Evolutionary conservation across 108 stramenopile genomes (phyloP).

Genomic region (Cyclotella sp.): DNA sequence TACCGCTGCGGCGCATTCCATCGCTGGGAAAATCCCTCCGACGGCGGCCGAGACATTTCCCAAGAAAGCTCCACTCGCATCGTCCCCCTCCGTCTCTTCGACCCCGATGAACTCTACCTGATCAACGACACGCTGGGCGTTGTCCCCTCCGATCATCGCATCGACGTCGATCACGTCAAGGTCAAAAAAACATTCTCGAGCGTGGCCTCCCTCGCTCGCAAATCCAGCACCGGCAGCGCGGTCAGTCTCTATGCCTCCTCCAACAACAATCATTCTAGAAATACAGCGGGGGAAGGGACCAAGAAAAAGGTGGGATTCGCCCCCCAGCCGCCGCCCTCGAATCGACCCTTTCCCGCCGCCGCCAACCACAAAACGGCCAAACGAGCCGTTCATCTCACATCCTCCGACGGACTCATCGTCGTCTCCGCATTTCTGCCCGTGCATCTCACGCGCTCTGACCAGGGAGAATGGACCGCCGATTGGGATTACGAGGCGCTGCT

Average conservation of each 20-base stretch:
- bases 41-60: slow-evolving; percentile 41
- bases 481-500: slow-evolving; percentile 98
- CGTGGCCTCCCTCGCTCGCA: slow-evolving; percentile 36
- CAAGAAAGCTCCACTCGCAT: slow-evolving; percentile 3
- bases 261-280: slow-evolving; percentile 9
- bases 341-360: slow-evolving; percentile 45
- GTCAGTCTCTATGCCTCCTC: slow-evolving; percentile 31
- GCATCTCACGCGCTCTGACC: slow-evolving; percentile 67
- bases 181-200: slow-evolving; percentile 35
- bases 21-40: slow-evolving; percentile 68
- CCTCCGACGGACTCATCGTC: slow-evolving; percentile 87
- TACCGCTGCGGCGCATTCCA: slow-evolving; percentile 72
- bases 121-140: slow-evolving; percentile 80
- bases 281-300: slow-evolving; percentile 1
- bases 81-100: slow-evolving; percentile 71
- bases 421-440: slow-evolving; percentile 91
- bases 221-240: slow-evolving; percentile 22
- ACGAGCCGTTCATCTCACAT: slow-evolving; percentile 75
- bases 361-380: slow-evolving; percentile 24
- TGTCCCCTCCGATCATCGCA: slow-evolving; percentile 44
- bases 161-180: slow-evolving; percentile 77
- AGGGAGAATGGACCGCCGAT: slow-evolving; percentile 80
- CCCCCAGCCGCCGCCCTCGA: slow-evolving; percentile 48
- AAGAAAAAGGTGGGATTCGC: slow-evolving; percentile 86
- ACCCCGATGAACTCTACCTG: slow-evolving; percentile 66